These are phyloP conservation scores for Haematococcus lacustris DNA, from an alignment of 139 green algal species.

Conservation along the genomic window DNA sequence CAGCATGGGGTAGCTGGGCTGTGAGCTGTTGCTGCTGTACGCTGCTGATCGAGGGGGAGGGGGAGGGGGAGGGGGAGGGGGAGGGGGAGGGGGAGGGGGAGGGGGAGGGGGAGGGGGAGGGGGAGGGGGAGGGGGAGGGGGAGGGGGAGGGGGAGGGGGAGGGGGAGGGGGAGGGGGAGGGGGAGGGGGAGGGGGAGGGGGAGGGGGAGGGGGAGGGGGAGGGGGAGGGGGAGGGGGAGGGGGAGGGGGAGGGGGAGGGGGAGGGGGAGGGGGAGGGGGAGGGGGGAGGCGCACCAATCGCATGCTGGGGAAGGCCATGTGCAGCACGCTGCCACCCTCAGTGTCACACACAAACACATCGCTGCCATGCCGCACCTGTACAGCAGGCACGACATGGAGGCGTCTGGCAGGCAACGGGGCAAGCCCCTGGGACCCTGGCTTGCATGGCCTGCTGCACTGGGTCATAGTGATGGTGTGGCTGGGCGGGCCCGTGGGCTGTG, in stretches of 20 bases:
- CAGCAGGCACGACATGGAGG: not conserved
- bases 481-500: not conserved
- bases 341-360: slow-evolving; percentile 60
- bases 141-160: not conserved
- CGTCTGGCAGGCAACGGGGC: not conserved
- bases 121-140: no score
- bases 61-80: no score
- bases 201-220: not conserved
- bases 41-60: no score
- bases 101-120: no score
- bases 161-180: not conserved
- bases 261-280: not conserved
- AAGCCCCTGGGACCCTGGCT: not conserved
- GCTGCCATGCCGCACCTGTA: slow-evolving; percentile 33
- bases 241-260: not conserved
- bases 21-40: no score
- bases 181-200: not conserved
- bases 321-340: slow-evolving; percentile 50
- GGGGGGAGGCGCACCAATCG: slow-evolving; percentile 16
- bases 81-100: no score
- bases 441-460: not conserved
- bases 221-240: not conserved
- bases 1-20: no score
- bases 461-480: not conserved
- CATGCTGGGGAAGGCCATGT: slow-evolving; percentile 55